Evolutionary conservation across 352 stramenopile species (phyloP).

Genomic region (Globisporangium takayamanum): DNA sequence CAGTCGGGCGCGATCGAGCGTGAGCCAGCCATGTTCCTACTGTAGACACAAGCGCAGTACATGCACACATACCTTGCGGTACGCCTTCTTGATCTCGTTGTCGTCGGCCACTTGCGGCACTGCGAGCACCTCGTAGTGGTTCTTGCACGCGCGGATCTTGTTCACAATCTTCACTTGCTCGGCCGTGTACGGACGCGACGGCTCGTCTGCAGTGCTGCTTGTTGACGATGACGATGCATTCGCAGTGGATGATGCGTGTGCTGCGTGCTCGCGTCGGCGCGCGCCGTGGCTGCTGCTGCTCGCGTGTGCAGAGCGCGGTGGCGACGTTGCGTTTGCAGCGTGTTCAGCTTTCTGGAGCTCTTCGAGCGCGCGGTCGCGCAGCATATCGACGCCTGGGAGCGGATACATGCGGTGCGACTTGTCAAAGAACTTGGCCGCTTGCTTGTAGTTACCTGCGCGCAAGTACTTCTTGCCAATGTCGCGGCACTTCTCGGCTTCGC

Average conservation of each 20-base stretch:
- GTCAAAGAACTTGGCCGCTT: slow-evolving; percentile 91
- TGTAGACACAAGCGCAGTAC: background rate
- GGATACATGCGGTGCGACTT: slow-evolving; percentile 89
- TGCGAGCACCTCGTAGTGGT: slow-evolving; percentile 84
- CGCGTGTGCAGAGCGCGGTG: slow-evolving; percentile 13
- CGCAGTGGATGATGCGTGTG: background rate
- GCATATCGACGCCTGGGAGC: slow-evolving; percentile 75
- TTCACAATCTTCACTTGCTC: slow-evolving; percentile 82
- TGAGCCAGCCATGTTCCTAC: background rate
- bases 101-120: slow-evolving; percentile 70
- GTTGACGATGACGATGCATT: slow-evolving; percentile 1
- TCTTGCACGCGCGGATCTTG: slow-evolving; percentile 86
- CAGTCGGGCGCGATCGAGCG: background rate
- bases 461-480: slow-evolving; percentile 87
- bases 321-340: slow-evolving; percentile 9
- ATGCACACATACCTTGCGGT: slow-evolving; percentile 64
- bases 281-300: background rate
- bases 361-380: slow-evolving; percentile 61
- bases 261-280: slow-evolving; percentile 3
- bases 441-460: slow-evolving; percentile 74
- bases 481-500: slow-evolving; percentile 89
- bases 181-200: slow-evolving; percentile 57
- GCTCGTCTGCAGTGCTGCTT: slow-evolving; percentile 24
- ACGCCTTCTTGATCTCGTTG: slow-evolving; percentile 89
- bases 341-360: slow-evolving; percentile 32